phyloP scores from a whole-genome alignment of 352 stramenopile species.

The Peronospora belbahrii region DNA sequence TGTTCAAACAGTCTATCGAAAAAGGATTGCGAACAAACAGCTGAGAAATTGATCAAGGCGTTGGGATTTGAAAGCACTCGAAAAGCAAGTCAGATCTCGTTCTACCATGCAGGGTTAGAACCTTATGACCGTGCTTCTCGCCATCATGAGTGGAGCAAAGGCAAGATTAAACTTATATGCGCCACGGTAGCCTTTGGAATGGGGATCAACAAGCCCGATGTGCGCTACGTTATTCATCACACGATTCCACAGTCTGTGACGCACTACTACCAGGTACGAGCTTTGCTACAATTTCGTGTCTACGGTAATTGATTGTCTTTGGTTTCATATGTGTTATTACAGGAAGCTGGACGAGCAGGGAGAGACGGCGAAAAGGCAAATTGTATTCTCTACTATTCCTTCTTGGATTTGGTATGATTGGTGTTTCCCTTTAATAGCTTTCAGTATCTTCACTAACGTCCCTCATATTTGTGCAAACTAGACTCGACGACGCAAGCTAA shows the following conservation, averaged over 20 bases:
- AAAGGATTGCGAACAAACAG: conserved; percentile 81
- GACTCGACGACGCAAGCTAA: conserved; percentile 61
- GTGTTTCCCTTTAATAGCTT: neutral
- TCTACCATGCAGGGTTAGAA: conserved; percentile 79
- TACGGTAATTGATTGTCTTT: neutral
- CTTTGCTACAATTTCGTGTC: neutral
- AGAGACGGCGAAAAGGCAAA: conserved; percentile 77
- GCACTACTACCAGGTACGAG: conserved; percentile 80
- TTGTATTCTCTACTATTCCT: conserved; percentile 86
- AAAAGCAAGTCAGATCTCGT: conserved; percentile 66
- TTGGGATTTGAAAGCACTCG: conserved; percentile 66
- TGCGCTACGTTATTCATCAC: conserved; percentile 86
- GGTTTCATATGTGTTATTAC: neutral
- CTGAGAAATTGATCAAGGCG: conserved; percentile 70
- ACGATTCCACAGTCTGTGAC: conserved; percentile 85
- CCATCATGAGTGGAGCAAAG: conserved; percentile 85
- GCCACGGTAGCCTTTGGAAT: conserved; percentile 86
- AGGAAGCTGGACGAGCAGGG: conserved; percentile 79
- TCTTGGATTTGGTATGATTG: conserved; percentile 57
- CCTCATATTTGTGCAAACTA: conserved; percentile 10
- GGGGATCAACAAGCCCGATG: conserved; percentile 86
- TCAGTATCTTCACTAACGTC: neutral
- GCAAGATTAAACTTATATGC: conserved; percentile 86
- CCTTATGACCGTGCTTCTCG: conserved; percentile 62
- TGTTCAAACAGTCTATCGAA: conserved; percentile 62